Percentiles rank a stretch among this genome's conserved stretches.
phyloP scores from a whole-genome alignment of 2,329 filamentous ascomycete genomes.

The Colletotrichum sp. region DNA sequence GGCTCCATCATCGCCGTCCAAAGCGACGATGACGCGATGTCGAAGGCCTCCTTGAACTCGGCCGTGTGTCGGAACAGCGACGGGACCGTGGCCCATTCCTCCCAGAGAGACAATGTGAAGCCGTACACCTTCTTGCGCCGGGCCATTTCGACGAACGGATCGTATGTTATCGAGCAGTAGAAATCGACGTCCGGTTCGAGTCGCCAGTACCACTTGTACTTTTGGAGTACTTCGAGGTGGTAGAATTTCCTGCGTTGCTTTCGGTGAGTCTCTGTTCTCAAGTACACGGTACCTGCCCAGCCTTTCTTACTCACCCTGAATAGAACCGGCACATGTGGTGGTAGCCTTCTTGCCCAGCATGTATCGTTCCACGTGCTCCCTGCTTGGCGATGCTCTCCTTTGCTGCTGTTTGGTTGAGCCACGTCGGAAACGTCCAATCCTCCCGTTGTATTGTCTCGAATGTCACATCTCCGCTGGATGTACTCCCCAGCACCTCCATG shows the following conservation, averaged over 20 bases:
- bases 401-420: slow-evolving; percentile 33
- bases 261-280: neutral
- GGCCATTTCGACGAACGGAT: slow-evolving; percentile 52
- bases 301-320: slow-evolving; percentile 41
- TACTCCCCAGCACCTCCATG: slow-evolving; percentile 38
- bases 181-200: slow-evolving; percentile 50
- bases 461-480: slow-evolving; percentile 38
- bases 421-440: slow-evolving; percentile 46
- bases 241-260: slow-evolving; percentile 42
- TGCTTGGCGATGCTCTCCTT: slow-evolving; percentile 37
- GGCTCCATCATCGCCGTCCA: slow-evolving; percentile 46
- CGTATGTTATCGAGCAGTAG: slow-evolving; percentile 51
- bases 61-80: slow-evolving; percentile 44
- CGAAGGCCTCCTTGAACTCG: slow-evolving; percentile 44
- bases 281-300: neutral
- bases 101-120: slow-evolving; percentile 48
- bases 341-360: slow-evolving; percentile 43
- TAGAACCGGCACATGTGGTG: slow-evolving; percentile 49
- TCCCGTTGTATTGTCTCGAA: slow-evolving; percentile 46
- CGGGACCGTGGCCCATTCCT: slow-evolving; percentile 46
- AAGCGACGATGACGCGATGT: slow-evolving; percentile 37
- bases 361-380: slow-evolving; percentile 35
- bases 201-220: slow-evolving; percentile 54
- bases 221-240: slow-evolving; percentile 41
- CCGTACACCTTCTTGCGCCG: slow-evolving; percentile 48